Percentiles rank a stretch among this genome's conserved stretches.
These are phyloP conservation scores for Ustilago shanxiensis DNA, from an alignment of 1,284 basidiomycete species.

Conservation along the genomic window DNA sequence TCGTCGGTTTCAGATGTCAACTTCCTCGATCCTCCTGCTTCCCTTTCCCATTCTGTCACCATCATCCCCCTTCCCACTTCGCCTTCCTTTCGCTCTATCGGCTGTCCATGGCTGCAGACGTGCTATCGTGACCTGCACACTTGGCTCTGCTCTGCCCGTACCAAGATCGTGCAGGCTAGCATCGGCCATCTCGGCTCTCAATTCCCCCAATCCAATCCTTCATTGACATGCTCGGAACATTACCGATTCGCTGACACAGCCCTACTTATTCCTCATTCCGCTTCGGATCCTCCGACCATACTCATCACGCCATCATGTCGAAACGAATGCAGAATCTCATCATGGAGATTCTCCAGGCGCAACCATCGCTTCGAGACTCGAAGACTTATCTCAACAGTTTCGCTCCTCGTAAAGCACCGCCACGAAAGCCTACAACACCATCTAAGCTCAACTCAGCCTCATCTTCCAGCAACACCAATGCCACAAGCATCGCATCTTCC, in stretches of 20 bases:
- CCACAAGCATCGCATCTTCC: conserved; percentile 17
- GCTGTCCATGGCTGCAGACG: conserved; percentile 21
- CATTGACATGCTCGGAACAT: neutral
- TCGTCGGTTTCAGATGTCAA: neutral
- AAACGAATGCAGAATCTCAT: conserved; percentile 85
- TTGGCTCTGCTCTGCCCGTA: conserved; percentile 18
- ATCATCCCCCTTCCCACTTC: neutral
- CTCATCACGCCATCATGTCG: conserved; percentile 48
- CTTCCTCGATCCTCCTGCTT: neutral
- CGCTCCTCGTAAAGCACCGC: conserved; percentile 66
- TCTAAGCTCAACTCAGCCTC: conserved; percentile 13
- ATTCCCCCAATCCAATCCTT: too few relatives aligned
- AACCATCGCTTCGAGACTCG: conserved; percentile 91
- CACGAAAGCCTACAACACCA: conserved; percentile 18
- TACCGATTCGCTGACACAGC: conserved; percentile 2
- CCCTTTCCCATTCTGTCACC: neutral
- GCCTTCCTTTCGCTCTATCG: conserved; percentile 1
- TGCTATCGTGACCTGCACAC: conserved; percentile 37
- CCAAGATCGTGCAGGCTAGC: conserved; percentile 32
- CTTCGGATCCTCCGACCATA: neutral
- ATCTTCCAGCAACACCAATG: conserved; percentile 13
- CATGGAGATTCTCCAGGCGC: conserved; percentile 90
- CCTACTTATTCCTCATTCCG: too few relatives aligned
- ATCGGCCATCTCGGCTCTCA: neutral
- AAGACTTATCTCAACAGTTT: conserved; percentile 90